Evolutionary conservation across 495 filamentous ascomycete species (phyloP).

Genomic region (Xylaria telfairii): DNA sequence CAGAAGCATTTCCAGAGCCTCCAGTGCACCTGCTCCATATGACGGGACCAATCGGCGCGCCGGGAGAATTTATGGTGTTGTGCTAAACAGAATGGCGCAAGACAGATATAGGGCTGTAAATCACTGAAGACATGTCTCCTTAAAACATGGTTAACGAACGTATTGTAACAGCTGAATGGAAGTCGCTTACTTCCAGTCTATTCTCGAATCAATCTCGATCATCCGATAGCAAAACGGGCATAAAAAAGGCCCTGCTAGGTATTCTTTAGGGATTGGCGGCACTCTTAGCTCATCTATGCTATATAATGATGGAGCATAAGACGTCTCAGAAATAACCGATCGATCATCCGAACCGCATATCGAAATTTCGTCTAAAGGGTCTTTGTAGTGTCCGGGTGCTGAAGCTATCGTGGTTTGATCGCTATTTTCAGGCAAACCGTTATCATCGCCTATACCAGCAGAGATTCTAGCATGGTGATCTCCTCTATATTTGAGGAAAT

Average conservation of each 20-base stretch:
- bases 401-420: background rate
- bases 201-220: background rate
- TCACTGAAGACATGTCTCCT: conserved; percentile 14
- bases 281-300: background rate
- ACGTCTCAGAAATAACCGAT: background rate
- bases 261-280: background rate
- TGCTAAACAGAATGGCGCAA: conserved; percentile 1
- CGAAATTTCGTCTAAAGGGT: background rate
- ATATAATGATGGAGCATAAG: background rate
- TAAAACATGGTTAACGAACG: background rate
- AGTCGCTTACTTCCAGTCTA: background rate
- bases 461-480: background rate
- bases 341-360: background rate
- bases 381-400: background rate
- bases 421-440: background rate
- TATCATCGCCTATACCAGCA: background rate
- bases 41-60: background rate
- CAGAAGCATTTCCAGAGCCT: conserved; percentile 1
- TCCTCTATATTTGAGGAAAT: conserved; percentile 1
- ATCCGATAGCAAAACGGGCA: conserved; percentile 13
- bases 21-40: conserved; percentile 7
- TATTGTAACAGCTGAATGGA: background rate
- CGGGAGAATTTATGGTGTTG: background rate
- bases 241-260: background rate
- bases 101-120: conserved; percentile 1